Conservation (phyloP, 2,329 filamentous ascomycete species). For the Trichoderma afroharzianum region DNA sequence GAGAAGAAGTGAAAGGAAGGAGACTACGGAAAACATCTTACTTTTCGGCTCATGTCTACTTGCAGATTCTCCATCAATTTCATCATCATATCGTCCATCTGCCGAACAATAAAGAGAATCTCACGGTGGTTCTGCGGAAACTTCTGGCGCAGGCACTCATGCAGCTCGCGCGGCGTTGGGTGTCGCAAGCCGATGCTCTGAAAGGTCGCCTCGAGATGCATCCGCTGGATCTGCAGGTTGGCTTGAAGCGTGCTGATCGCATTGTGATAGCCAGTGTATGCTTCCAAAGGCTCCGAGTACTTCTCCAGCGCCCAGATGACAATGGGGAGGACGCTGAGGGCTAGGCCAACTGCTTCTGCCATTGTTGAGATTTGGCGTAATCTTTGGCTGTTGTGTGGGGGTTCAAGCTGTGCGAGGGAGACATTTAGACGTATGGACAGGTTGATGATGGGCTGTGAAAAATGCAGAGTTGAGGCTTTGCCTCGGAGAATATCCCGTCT, state of each 20-base stretch:
- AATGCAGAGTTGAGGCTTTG: background rate
- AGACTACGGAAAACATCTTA: background rate
- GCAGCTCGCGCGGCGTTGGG: constrained; percentile 6
- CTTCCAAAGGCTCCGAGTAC: constrained; percentile 10
- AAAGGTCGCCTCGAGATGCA: constrained; percentile 14
- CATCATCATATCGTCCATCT: constrained; percentile 11
- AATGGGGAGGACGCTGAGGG: constrained; percentile 9
- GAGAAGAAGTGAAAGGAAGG: too few species aligned
- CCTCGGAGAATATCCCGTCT: background rate
- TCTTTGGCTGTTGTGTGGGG: background rate
- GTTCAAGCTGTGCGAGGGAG: background rate
- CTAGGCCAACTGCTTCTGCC: constrained; percentile 8
- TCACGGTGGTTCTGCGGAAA: constrained; percentile 1
- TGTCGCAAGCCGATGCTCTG: constrained; percentile 6
- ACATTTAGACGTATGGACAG: background rate
- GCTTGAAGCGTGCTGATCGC: constrained; percentile 10
- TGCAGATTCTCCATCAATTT: constrained; percentile 4
- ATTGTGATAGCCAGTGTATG: constrained; percentile 9
- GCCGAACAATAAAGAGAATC: background rate
- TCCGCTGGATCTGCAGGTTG: constrained; percentile 14
- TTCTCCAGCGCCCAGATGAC: constrained; percentile 14
- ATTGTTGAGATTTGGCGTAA: background rate
- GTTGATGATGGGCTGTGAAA: background rate
- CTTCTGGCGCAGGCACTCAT: constrained; percentile 1
- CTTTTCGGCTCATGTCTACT: background rate